Evolutionary conservation across 1,139 yeast species (phyloP).

Genomic region (Arxiozyma telluris): DNA sequence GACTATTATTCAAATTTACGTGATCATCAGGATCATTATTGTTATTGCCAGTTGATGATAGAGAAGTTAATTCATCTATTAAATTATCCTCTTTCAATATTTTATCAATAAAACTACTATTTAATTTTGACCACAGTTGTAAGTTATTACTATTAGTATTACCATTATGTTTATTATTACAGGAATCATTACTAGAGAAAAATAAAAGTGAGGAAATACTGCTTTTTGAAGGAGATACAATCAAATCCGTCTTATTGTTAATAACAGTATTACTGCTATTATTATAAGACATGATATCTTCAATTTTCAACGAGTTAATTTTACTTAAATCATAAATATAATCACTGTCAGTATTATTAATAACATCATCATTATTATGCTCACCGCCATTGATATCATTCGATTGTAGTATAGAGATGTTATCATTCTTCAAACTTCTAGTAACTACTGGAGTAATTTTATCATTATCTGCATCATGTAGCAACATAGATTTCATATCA

Average conservation of each 20-base stretch:
- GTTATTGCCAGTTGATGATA: constrained; percentile 7
- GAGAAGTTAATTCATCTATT: constrained; percentile 41
- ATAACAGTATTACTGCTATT: background rate
- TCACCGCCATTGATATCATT: background rate
- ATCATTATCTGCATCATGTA: background rate
- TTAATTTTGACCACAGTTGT: constrained; percentile 31
- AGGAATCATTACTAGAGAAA: constrained; percentile 2
- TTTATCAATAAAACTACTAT: constrained; percentile 48
- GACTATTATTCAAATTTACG: constrained; percentile 24
- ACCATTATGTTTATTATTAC: background rate
- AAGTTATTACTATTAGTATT: background rate
- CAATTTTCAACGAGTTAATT: constrained; percentile 3
- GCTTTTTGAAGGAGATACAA: constrained; percentile 1
- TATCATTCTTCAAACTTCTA: background rate
- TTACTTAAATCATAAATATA: constrained; percentile 2
- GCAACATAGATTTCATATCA: constrained; percentile 4
- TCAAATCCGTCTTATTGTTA: background rate
- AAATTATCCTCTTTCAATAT: constrained; percentile 53
- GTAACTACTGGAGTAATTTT: background rate
- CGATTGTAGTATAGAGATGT: background rate
- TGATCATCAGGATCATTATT: background rate
- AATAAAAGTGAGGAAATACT: constrained; percentile 2
- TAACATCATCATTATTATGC: constrained; percentile 4
- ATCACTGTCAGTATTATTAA: background rate
- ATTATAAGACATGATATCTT: background rate